Evolutionary conservation across 495 filamentous ascomycete species (phyloP).

Genomic region (Tuber aestivum): DNA sequence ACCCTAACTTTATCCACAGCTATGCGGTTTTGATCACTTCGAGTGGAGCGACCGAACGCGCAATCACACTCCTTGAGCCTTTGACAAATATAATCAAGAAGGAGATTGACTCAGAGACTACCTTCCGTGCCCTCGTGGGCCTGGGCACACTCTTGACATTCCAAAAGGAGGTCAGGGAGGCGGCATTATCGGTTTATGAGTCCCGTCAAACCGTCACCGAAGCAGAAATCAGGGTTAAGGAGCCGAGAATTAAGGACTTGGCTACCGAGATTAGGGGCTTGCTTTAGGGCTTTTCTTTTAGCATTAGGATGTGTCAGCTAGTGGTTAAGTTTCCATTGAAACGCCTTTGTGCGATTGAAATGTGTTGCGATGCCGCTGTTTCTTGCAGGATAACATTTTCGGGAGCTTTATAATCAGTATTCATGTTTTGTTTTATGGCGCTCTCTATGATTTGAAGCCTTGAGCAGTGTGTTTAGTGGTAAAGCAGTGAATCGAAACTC

Average conservation of each 20-base stretch:
- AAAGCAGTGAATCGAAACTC: background rate
- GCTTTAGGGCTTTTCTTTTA: conserved; percentile 35
- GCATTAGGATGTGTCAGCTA: background rate
- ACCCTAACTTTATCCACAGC: conserved; percentile 19
- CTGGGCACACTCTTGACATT: conserved; percentile 66
- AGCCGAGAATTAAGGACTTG: conserved; percentile 56
- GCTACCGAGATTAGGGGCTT: conserved; percentile 55
- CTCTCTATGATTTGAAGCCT: background rate
- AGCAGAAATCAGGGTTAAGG: conserved; percentile 48
- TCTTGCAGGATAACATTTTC: background rate
- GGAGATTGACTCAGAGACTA: conserved; percentile 70
- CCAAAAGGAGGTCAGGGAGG: conserved; percentile 48
- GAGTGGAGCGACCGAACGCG: conserved; percentile 51
- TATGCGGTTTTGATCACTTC: conserved; percentile 43
- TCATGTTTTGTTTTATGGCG: background rate
- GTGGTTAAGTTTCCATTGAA: background rate
- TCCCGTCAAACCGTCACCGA: conserved; percentile 45
- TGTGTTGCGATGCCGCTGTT: background rate
- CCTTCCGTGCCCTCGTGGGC: conserved; percentile 77
- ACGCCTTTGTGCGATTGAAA: background rate
- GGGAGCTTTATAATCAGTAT: background rate
- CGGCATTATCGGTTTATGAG: conserved; percentile 49
- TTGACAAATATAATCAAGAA: conserved; percentile 56
- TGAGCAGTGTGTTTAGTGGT: background rate
- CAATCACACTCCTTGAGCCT: conserved; percentile 57